These are phyloP conservation scores for Scheffersomyces titani DNA, from an alignment of 1,139 yeast species.

Conservation along the genomic window DNA sequence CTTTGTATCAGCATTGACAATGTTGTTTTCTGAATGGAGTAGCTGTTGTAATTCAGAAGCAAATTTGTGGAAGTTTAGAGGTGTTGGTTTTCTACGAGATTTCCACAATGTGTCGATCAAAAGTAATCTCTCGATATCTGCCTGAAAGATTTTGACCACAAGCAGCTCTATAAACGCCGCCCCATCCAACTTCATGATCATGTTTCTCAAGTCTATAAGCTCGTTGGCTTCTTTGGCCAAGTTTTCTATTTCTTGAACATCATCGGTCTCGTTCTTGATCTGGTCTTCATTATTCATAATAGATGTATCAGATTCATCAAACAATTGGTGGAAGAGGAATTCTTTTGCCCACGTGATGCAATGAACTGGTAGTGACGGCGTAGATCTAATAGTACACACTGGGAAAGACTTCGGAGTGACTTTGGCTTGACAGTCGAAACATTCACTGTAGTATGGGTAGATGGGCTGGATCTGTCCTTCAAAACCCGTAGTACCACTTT, in stretches of 20 bases:
- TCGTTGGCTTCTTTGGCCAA: slow-evolving; percentile 77
- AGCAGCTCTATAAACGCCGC: slow-evolving; percentile 39
- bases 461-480: slow-evolving; percentile 94
- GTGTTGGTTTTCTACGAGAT: slow-evolving; percentile 64
- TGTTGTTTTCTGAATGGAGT: slow-evolving; percentile 9
- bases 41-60: slow-evolving; percentile 16
- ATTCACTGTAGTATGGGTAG: slow-evolving; percentile 78
- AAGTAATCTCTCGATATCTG: slow-evolving; percentile 74
- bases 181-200: slow-evolving; percentile 32
- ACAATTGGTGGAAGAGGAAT: slow-evolving; percentile 79
- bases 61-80: slow-evolving; percentile 43
- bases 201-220: slow-evolving; percentile 58
- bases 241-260: slow-evolving; percentile 66
- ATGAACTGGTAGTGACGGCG: slow-evolving; percentile 95
- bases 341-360: slow-evolving; percentile 98
- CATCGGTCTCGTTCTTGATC: slow-evolving; percentile 57
- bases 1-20: slow-evolving; percentile 49
- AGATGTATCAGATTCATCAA: slow-evolving; percentile 53
- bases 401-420: slow-evolving; percentile 91
- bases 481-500: slow-evolving; percentile 94
- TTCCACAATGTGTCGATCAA: slow-evolving; percentile 80
- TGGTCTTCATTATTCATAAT: slow-evolving; percentile 28
- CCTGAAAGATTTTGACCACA: slow-evolving; percentile 56
- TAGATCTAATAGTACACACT: slow-evolving; percentile 93
- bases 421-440: slow-evolving; percentile 89